Evolutionary conservation across 83 land plant species (phyloP).

Genomic region (Thuja plicata): DNA sequence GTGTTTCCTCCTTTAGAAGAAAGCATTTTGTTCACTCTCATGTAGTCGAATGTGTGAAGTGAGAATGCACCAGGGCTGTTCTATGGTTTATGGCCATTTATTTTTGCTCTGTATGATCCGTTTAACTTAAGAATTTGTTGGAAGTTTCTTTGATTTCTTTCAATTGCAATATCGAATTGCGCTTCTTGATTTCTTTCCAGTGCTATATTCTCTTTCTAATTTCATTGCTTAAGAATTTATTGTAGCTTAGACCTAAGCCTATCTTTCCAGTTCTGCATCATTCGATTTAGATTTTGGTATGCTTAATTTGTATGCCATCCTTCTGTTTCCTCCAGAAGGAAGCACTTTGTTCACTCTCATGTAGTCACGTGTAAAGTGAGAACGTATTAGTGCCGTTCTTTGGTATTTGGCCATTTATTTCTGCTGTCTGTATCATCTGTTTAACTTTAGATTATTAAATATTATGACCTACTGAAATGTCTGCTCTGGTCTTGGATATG

Average conservation of each 20-base stretch:
- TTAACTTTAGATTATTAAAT: neutral
- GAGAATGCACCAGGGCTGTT: neutral
- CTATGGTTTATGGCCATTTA: neutral
- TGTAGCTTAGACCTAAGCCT: neutral
- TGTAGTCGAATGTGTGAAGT: neutral
- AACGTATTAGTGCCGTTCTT: neutral
- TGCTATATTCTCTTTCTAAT: neutral
- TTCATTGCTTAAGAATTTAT: neutral
- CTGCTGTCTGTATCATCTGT: neutral
- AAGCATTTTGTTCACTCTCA: neutral
- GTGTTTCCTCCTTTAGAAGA: neutral
- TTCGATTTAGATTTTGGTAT: neutral
- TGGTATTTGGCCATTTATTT: neutral
- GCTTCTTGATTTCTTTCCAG: neutral
- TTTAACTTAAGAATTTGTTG: neutral
- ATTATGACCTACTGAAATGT: neutral
- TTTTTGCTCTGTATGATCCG: neutral
- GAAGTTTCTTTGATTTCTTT: too few species aligned
- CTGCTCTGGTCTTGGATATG: constrained; percentile 8
- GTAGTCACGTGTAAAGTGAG: neutral
- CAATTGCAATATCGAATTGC: too few species aligned
- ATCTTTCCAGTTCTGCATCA: neutral
- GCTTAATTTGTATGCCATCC: neutral
- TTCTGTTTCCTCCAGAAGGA: neutral
- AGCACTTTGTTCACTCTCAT: neutral